Evolutionary conservation across 192 early-diverging fungal species (phyloP).

Genomic region (Physocladia obscura): DNA sequence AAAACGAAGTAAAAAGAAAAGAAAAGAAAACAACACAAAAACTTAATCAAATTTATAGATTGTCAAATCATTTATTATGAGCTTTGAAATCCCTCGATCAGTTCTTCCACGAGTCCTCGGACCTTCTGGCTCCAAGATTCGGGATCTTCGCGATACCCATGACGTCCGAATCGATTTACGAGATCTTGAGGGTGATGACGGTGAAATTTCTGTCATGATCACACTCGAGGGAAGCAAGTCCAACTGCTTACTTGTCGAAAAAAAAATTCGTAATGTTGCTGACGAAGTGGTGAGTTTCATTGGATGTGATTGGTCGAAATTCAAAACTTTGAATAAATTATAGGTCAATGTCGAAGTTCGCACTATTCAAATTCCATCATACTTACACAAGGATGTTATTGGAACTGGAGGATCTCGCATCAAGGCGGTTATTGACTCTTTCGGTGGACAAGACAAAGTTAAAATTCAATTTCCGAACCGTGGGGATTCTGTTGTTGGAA

Average conservation of each 20-base stretch:
- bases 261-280: slow-evolving; percentile 37
- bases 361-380: slow-evolving; percentile 65
- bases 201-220: slow-evolving; percentile 36
- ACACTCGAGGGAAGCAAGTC: slow-evolving; percentile 44
- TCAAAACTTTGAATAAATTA: slow-evolving; percentile 28
- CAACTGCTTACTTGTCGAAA: slow-evolving; percentile 35
- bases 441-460: slow-evolving; percentile 50
- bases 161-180: slow-evolving; percentile 76
- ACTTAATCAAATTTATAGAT: slow-evolving; percentile 32
- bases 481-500: slow-evolving; percentile 22
- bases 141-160: slow-evolving; percentile 45
- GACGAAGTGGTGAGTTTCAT: slow-evolving; percentile 55
- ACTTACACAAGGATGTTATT: slow-evolving; percentile 78
- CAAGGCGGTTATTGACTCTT: slow-evolving; percentile 58
- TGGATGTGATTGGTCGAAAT: slow-evolving; percentile 17
- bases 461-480: slow-evolving; percentile 48
- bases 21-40: not conserved
- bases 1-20: slow-evolving; percentile 65
- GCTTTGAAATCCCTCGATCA: slow-evolving; percentile 64
- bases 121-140: slow-evolving; percentile 72
- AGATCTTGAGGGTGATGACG: slow-evolving; percentile 41
- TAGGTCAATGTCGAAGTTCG: slow-evolving; percentile 58
- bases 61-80: slow-evolving; percentile 53
- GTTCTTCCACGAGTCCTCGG: slow-evolving; percentile 79
- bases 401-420: slow-evolving; percentile 75